A percentile compares a stretch with the other conserved stretches of the same genome.
phyloP scores from a whole-genome alignment of 352 stramenopile species.

The Peronospora farinosa region DNA sequence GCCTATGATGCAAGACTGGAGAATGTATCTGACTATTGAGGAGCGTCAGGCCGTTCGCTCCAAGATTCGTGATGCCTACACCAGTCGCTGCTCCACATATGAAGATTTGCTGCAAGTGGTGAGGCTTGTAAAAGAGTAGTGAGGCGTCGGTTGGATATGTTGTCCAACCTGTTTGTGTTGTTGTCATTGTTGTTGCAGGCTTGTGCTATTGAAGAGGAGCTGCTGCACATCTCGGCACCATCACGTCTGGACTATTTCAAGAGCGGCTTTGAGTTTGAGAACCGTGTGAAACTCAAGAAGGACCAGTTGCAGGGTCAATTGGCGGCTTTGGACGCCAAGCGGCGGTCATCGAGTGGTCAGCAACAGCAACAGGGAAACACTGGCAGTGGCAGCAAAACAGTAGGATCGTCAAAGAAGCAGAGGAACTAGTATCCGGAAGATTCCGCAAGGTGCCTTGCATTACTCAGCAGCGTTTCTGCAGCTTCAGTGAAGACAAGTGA shows the following conservation, averaged over 20 bases:
- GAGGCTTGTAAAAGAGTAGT: conserved; percentile 6
- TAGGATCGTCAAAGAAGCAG: conserved; percentile 55
- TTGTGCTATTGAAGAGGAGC: conserved; percentile 84
- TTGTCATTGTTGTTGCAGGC: conserved; percentile 32
- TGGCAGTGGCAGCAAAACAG: conserved; percentile 38
- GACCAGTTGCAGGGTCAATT: conserved; percentile 83
- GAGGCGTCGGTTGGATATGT: background rate
- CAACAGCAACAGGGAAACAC: conserved; percentile 27
- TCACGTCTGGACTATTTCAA: conserved; percentile 88
- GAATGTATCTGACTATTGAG: conserved; percentile 88
- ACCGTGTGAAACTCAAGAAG: conserved; percentile 86
- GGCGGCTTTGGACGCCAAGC: conserved; percentile 72
- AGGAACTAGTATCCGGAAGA: conserved; percentile 35
- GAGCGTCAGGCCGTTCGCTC: conserved; percentile 82
- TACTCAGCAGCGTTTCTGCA: conserved; percentile 7
- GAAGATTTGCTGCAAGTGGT: conserved; percentile 88
- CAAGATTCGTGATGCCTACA: conserved; percentile 85
- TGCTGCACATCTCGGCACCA: conserved; percentile 84
- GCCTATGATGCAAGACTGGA: conserved; percentile 79
- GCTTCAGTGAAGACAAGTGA: conserved; percentile 7
- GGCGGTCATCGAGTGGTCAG: conserved; percentile 40
- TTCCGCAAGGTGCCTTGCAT: conserved; percentile 11
- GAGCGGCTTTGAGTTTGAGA: conserved; percentile 88
- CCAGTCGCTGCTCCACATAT: conserved; percentile 74
- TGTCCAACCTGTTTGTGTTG: conserved; percentile 2